Conservation (phyloP, 768 basidiomycete species). For the Termitomyces heimii region DNA sequence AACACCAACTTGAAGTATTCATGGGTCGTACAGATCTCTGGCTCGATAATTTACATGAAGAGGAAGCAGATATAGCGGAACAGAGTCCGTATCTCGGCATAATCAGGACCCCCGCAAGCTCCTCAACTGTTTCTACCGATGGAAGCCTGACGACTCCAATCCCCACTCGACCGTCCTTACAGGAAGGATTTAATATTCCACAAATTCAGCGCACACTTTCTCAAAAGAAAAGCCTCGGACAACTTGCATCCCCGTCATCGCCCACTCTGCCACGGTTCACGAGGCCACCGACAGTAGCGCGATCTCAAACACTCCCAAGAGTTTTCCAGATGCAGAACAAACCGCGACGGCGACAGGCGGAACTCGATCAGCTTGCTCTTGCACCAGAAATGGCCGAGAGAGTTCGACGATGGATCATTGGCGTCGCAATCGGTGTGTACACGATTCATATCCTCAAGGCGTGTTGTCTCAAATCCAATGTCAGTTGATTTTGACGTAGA, state of each 20-base stretch:
- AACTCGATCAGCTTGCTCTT: slow-evolving; percentile 39
- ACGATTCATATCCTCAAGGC: not conserved
- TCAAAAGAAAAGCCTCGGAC: slow-evolving; percentile 16
- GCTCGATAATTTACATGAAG: slow-evolving; percentile 16
- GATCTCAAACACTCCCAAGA: slow-evolving; percentile 43
- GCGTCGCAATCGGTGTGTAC: slow-evolving; percentile 56
- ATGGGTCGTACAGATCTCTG: slow-evolving; percentile 16
- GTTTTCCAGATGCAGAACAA: slow-evolving; percentile 26
- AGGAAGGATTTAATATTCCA: slow-evolving; percentile 9
- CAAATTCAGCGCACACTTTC: slow-evolving; percentile 11
- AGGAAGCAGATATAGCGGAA: slow-evolving; percentile 24
- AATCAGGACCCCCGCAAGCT: slow-evolving; percentile 17
- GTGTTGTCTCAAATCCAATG: slow-evolving; percentile 1
- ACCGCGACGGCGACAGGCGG: slow-evolving; percentile 23
- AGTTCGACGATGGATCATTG: slow-evolving; percentile 62
- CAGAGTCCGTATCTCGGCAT: slow-evolving; percentile 19
- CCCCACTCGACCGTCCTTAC: slow-evolving; percentile 12
- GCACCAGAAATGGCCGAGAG: slow-evolving; percentile 38
- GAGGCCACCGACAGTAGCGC: slow-evolving; percentile 22
- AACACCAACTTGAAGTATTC: not conserved
- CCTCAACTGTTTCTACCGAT: slow-evolving; percentile 16
- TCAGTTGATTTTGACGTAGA: slow-evolving; percentile 88
- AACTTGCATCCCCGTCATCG: slow-evolving; percentile 18
- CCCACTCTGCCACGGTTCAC: slow-evolving; percentile 14
- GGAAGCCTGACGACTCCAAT: slow-evolving; percentile 15